Evolutionary conservation across 768 basidiomycete genomes (phyloP).

Genomic region (Boletellus ananas): DNA sequence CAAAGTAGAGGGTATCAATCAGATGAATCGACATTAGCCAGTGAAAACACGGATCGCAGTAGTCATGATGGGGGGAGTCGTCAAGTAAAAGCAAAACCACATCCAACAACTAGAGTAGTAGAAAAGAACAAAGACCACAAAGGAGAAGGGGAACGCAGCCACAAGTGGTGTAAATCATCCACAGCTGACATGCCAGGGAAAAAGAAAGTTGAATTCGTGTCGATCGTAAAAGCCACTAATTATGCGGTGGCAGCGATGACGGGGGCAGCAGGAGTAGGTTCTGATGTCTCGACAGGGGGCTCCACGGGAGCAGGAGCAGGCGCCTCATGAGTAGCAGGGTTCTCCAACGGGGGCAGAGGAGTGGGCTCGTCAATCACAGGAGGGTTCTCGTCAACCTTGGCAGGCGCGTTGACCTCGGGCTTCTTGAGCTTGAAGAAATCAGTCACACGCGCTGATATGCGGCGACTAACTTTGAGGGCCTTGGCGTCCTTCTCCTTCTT

Average conservation of each 20-base stretch:
- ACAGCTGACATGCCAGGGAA: constrained; percentile 36
- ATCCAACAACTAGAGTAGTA: constrained; percentile 55
- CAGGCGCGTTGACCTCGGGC: constrained; percentile 57
- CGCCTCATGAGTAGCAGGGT: constrained; percentile 54
- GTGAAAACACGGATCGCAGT: constrained; percentile 55
- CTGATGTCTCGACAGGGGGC: constrained; percentile 33
- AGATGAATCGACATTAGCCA: constrained; percentile 69
- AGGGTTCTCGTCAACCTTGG: constrained; percentile 87
- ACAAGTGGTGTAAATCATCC: constrained; percentile 34
- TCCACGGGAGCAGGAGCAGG: constrained; percentile 34
- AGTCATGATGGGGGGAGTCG: constrained; percentile 58
- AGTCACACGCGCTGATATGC: constrained; percentile 77
- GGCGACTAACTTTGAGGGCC: constrained; percentile 68
- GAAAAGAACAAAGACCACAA: constrained; percentile 31
- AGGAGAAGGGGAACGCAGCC: constrained; percentile 35
- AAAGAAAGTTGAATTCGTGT: constrained; percentile 38
- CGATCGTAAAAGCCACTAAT: constrained; percentile 38
- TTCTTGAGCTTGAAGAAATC: constrained; percentile 80
- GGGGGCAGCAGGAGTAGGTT: constrained; percentile 46
- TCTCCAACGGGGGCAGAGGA: constrained; percentile 81
- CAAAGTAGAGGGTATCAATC: constrained; percentile 48
- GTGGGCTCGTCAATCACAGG: constrained; percentile 83
- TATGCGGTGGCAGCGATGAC: constrained; percentile 81
- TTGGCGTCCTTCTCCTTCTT: constrained; percentile 50
- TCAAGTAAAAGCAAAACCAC: constrained; percentile 55